A percentile compares a stretch with the other conserved stretches of the same genome.
phyloP scores from a whole-genome alignment of 192 early-diverging fungal species.

The Cetraspora pellucida region DNA sequence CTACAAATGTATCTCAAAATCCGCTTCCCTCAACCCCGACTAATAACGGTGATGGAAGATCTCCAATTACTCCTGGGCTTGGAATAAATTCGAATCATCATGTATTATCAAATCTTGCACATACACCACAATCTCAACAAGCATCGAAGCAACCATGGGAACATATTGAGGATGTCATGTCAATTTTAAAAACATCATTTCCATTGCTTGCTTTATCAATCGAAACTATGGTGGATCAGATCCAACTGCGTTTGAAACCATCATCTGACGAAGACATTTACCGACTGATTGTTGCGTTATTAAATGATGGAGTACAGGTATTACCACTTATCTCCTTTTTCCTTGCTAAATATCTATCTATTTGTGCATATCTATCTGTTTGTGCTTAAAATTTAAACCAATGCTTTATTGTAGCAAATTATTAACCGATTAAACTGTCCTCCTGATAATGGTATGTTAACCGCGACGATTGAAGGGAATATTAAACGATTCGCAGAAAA shows the following conservation, averaged over 20 bases:
- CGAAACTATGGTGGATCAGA: constrained; percentile 99
- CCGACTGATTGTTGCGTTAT: constrained; percentile 86
- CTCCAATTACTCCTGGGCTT: not conserved
- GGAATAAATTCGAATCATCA: not conserved
- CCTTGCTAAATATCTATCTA: too few species aligned
- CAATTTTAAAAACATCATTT: constrained; percentile 90
- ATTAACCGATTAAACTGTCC: constrained; percentile 60
- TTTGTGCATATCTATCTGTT: not conserved
- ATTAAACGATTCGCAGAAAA: constrained; percentile 88
- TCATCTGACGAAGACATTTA: constrained; percentile 98
- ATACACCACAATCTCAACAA: constrained; percentile 29
- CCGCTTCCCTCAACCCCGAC: not conserved
- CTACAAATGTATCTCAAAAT: not conserved
- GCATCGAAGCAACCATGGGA: constrained; percentile 71
- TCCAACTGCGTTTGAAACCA: constrained; percentile 91
- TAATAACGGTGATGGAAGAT: constrained; percentile 3
- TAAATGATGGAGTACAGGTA: constrained; percentile 75
- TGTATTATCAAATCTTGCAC: constrained; percentile 9
- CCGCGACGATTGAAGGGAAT: constrained; percentile 74
- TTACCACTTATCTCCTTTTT: not conserved
- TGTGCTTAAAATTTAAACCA: not conserved
- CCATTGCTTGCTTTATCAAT: constrained; percentile 93
- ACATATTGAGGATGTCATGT: constrained; percentile 93
- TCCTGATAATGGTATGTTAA: constrained; percentile 64
- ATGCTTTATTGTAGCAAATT: constrained; percentile 60